Evolutionary conservation across 169 alveolate genomes (phyloP).

Genomic region (Plasmodium ovale): DNA sequence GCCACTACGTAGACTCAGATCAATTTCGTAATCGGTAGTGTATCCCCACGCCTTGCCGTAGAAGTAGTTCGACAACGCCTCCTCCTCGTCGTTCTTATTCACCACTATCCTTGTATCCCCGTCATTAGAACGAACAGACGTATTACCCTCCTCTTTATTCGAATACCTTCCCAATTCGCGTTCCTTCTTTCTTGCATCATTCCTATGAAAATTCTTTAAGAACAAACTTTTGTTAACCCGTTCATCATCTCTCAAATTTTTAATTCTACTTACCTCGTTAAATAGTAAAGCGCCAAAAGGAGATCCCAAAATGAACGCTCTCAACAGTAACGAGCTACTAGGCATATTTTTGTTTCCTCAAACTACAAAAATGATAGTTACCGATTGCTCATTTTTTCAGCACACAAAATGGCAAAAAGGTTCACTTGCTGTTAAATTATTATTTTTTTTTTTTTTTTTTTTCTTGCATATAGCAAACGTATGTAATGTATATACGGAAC

Average conservation of each 20-base stretch:
- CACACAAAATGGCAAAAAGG: not conserved
- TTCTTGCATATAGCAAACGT: no score
- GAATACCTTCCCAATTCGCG: not conserved
- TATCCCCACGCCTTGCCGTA: conserved; percentile 78
- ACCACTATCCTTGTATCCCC: not conserved
- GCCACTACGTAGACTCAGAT: conserved; percentile 59
- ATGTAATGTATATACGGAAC: no score
- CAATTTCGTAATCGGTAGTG: conserved; percentile 76
- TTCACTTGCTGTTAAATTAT: no score
- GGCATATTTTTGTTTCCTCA: conserved; percentile 21
- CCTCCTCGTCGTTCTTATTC: conserved; percentile 12
- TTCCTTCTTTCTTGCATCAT: conserved; percentile 1
- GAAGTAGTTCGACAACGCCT: conserved; percentile 47
- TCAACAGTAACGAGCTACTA: conserved; percentile 14
- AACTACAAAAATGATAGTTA: not conserved
- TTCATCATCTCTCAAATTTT: conserved; percentile 49
- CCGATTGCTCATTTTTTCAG: not conserved
- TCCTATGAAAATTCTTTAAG: conserved; percentile 46
- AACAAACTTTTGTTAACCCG: conserved; percentile 52
- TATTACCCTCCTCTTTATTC: not conserved
- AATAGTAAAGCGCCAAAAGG: conserved; percentile 43
- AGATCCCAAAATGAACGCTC: conserved; percentile 28
- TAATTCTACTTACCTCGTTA: conserved; percentile 55
- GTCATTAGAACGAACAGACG: not conserved
- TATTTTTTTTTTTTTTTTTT: no score